Conservation (phyloP, 139 green algal species). For the Desmodesmus armatus region DNA sequence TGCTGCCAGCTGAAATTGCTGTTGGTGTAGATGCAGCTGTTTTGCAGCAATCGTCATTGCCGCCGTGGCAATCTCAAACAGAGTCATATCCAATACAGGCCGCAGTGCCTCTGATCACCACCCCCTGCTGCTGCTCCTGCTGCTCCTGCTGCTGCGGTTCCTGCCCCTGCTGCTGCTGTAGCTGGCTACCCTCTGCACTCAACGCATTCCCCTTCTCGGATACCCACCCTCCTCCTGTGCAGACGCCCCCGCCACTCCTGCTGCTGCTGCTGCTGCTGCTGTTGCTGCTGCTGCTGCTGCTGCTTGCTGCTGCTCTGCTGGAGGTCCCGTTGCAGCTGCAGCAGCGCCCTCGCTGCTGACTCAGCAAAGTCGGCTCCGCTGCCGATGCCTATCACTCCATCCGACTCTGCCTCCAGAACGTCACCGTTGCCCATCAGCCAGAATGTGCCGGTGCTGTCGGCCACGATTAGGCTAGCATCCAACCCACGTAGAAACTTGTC, state of each 20-base stretch:
- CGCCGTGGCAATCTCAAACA: constrained; percentile 69
- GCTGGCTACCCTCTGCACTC: neutral
- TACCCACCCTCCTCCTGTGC: no score
- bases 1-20: constrained; percentile 79
- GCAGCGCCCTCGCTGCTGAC: constrained; percentile 66
- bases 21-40: constrained; percentile 97
- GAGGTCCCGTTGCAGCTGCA: constrained; percentile 50
- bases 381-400: constrained; percentile 83
- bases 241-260: neutral
- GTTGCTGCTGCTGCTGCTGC: constrained; percentile 17
- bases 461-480: constrained; percentile 79
- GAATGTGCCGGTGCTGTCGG: constrained; percentile 76
- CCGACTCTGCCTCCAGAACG: constrained; percentile 86
- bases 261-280: neutral
- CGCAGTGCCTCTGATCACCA: no score
- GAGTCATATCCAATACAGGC: constrained; percentile 11
- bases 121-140: no score
- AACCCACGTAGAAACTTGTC: constrained; percentile 39
- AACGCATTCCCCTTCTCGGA: no score
- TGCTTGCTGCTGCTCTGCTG: neutral
- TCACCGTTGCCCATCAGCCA: constrained; percentile 93
- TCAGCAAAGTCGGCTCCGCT: constrained; percentile 65
- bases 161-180: neutral
- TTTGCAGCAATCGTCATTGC: constrained; percentile 92
- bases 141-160: neutral